Evolutionary conservation across 208 protist genomes (phyloP).

Genomic region (Crithidia mellificae): DNA sequence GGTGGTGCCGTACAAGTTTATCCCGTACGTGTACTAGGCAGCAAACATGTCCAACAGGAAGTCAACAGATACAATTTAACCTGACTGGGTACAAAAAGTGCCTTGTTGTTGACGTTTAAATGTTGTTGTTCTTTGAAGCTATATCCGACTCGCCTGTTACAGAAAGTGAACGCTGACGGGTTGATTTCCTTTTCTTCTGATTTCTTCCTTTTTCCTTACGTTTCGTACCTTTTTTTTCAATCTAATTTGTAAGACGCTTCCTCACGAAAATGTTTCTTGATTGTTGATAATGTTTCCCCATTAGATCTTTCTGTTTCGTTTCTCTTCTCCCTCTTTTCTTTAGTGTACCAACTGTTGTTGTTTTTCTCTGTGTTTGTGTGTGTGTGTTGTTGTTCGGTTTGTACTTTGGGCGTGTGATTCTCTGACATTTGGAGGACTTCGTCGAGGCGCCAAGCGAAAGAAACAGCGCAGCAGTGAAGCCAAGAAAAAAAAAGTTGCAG

Average conservation of each 20-base stretch:
- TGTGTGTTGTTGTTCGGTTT: neutral
- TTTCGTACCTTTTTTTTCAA: neutral
- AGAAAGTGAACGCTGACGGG: too few relatives aligned
- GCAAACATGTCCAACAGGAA: neutral
- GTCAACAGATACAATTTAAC: too few relatives aligned
- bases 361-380: neutral
- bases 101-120: too few relatives aligned
- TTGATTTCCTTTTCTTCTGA: constrained; percentile 13
- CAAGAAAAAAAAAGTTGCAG: neutral
- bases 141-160: too few relatives aligned
- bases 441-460: constrained; percentile 1
- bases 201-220: neutral
- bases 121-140: too few relatives aligned
- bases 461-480: neutral
- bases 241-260: neutral
- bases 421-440: constrained; percentile 11
- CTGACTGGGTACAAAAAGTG: too few relatives aligned
- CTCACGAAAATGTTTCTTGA: too few relatives aligned
- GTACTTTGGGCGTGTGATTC: constrained; percentile 3
- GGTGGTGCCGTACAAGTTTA: constrained; percentile 94
- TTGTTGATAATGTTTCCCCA: constrained; percentile 9
- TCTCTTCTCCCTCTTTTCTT: neutral
- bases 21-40: constrained; percentile 93
- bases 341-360: neutral
- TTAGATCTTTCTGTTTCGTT: neutral